These are phyloP conservation scores for Moesziomyces aphidis DNA, from an alignment of 1,284 basidiomycete genomes.

Conservation along the genomic window DNA sequence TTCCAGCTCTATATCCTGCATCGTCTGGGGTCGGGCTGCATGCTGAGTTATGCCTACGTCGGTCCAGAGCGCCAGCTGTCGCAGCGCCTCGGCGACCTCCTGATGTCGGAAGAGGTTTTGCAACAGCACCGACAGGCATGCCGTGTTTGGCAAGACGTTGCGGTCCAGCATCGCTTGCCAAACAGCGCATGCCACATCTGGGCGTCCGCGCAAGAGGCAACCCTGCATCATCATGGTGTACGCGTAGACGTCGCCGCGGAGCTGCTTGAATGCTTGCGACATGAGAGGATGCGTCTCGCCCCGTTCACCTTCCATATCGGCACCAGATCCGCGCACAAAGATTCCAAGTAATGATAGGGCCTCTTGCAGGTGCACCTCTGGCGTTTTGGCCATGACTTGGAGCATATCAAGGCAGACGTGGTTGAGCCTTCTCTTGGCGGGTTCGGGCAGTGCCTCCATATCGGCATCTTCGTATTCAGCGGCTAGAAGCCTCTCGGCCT, in stretches of 20 bases:
- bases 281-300: conserved; percentile 1
- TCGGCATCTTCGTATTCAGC: not conserved
- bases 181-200: conserved; percentile 10
- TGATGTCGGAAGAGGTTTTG: conserved; percentile 28
- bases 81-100: conserved; percentile 17
- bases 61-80: conserved; percentile 35
- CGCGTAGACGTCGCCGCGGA: conserved; percentile 10
- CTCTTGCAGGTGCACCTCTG: conserved; percentile 7
- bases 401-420: conserved; percentile 14
- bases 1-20: conserved; percentile 10
- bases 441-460: not conserved
- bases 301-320: not conserved
- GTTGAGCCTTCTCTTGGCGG: not conserved
- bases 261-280: conserved; percentile 5
- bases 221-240: conserved; percentile 41
- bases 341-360: conserved; percentile 24
- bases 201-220: conserved; percentile 5
- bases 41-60: conserved; percentile 17
- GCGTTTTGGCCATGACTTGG: conserved; percentile 13
- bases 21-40: not conserved
- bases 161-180: conserved; percentile 37
- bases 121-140: conserved; percentile 18
- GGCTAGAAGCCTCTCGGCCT: conserved; percentile 16
- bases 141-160: conserved; percentile 21
- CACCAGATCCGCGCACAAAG: not conserved